Conservation (phyloP, 345 rosid species). For the Salix viminalis region DNA sequence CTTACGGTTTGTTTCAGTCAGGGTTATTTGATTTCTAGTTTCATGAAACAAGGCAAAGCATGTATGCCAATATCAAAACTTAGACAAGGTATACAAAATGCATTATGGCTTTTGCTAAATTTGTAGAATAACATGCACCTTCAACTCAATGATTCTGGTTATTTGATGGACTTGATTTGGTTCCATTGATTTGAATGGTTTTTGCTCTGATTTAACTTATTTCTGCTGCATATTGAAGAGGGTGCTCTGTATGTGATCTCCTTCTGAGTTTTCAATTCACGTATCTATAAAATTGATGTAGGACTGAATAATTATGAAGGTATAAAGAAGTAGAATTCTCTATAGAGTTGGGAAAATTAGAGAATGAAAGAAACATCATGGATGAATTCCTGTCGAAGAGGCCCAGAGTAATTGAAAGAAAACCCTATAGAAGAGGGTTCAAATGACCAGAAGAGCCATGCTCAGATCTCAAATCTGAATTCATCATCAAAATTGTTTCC, state of each 20-base stretch:
- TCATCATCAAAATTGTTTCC: too few relatives aligned
- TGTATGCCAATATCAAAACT: slow-evolving; percentile 21
- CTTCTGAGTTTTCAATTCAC: neutral
- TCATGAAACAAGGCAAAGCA: slow-evolving; percentile 4
- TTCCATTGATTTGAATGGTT: neutral
- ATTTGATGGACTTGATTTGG: slow-evolving; percentile 6
- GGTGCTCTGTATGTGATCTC: neutral
- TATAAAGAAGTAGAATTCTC: too few relatives aligned
- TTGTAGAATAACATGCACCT: slow-evolving; percentile 22
- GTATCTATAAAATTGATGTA: neutral
- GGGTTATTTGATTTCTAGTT: slow-evolving; percentile 12
- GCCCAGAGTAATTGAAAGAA: too few relatives aligned
- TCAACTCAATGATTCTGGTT: slow-evolving; percentile 2
- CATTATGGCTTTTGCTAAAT: slow-evolving; percentile 11
- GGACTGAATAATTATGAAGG: too few relatives aligned
- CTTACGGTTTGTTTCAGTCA: slow-evolving; percentile 14
- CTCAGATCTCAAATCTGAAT: too few relatives aligned
- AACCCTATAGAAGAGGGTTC: too few relatives aligned
- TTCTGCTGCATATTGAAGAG: neutral
- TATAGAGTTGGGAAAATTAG: too few relatives aligned
- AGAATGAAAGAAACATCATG: too few relatives aligned
- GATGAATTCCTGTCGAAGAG: too few relatives aligned
- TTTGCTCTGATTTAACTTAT: neutral
- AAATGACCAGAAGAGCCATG: too few relatives aligned
- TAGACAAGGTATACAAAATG: slow-evolving; percentile 6